Base-by-base conservation (phyloP, 306 rosid genomes). In the Oemleria cerasiformis region DNA sequence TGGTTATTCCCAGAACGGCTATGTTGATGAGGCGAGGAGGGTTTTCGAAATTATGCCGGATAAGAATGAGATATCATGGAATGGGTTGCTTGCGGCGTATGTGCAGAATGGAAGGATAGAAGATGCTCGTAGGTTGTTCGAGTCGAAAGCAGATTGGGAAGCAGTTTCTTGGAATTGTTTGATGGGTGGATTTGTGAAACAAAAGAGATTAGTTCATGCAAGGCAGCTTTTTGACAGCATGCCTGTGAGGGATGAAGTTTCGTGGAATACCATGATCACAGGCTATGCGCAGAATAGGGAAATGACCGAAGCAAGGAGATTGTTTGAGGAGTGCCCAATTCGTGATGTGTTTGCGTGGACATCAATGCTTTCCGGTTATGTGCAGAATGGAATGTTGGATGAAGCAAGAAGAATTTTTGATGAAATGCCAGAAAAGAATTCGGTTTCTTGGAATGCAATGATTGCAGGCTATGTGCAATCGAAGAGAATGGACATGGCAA, bases 101-200 rank as follows among this genome's bases (percentile, higher is more conserved):
- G 91, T 92, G 72, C 92, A 87, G 74, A 92, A 89, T 81, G 92
- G 92, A 53, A 85, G 85, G 69, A 65, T 87, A 6, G 81, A 72
- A n/a, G 91, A 84, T 60, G 97, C 91, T 30, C 54, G 81, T 36
- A 38, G 21, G 30, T 79, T 88, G 84, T 92, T 88, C 67, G 67
- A 79, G 77, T 87, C 87, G 5, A 86, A 84, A 76, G 67, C 64
- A 3, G 85, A 89, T 47, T 88, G 96, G 97, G 87, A 87, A 11
- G 76, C 84, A 56, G 88, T 88, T 65, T 85, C 92, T 77, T 92
- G 97, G 97, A 92, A 92, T 73, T 88, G 92, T 81, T 82, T 92
- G 87, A 88, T 92, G 88, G 85, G 90, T 70, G 97, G 92, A 20
- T 87, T 68, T 82, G 87, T 84, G 12, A 88, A 45, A 72, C 80